Evolutionary conservation across 192 early-diverging fungal species (phyloP).

Genomic region (Entomortierella chlamydospora): DNA sequence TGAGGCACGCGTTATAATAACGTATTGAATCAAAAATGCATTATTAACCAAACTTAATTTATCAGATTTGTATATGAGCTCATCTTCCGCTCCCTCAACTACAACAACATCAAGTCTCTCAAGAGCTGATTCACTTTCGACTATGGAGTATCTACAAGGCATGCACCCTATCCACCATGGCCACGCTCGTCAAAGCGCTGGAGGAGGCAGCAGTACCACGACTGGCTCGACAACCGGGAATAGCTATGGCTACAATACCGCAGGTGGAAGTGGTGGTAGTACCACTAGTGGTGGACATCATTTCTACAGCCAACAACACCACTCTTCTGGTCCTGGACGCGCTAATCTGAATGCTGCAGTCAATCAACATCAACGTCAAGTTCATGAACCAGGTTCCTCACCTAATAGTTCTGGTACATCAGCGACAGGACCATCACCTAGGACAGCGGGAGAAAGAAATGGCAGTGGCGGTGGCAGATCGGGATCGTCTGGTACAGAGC

Average conservation of each 20-base stretch:
- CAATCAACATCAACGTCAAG: constrained; percentile 13
- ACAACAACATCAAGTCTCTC: constrained; percentile 44
- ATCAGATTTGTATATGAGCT: constrained; percentile 48
- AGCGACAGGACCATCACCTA: background rate
- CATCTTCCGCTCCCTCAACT: constrained; percentile 39
- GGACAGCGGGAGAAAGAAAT: background rate
- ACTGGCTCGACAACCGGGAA: constrained; percentile 24
- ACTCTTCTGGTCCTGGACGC: constrained; percentile 29
- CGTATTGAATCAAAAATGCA: background rate
- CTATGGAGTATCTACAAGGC: constrained; percentile 38
- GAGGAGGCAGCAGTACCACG: constrained; percentile 19
- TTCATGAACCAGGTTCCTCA: background rate
- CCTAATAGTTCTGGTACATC: background rate
- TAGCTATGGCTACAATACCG: constrained; percentile 32
- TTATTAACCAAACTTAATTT: background rate
- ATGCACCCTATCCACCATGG: constrained; percentile 3
- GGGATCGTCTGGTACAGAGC: constrained; percentile 24
- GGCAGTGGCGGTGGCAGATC: constrained; percentile 1
- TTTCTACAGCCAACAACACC: constrained; percentile 13
- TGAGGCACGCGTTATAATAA: background rate
- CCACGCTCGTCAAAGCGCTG: constrained; percentile 10
- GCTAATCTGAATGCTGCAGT: constrained; percentile 38
- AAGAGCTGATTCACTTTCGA: constrained; percentile 47
- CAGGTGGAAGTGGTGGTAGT: constrained; percentile 11
- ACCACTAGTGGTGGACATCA: constrained; percentile 14